Conservation (phyloP, 176 grass and related monocot genomes). For the Avena eriantha region DNA sequence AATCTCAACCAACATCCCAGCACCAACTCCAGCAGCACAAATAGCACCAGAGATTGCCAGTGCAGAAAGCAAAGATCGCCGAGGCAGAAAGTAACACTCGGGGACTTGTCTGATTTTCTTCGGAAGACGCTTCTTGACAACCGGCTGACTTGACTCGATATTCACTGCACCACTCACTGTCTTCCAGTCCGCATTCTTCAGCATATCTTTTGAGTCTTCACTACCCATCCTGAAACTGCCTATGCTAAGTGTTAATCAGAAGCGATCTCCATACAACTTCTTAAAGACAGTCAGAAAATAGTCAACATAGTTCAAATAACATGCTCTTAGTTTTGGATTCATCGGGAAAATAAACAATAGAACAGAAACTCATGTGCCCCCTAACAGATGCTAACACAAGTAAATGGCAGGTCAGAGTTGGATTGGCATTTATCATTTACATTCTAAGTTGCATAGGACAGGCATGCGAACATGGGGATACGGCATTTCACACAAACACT, state of each 20-base stretch:
- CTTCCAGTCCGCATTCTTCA: slow-evolving; percentile 78
- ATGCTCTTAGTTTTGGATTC: background rate
- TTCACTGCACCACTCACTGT: slow-evolving; percentile 53
- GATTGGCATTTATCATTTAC: background rate
- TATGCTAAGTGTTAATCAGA: slow-evolving; percentile 25
- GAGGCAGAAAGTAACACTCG: slow-evolving; percentile 85
- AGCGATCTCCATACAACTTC: background rate
- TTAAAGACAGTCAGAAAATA: background rate
- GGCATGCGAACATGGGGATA: background rate
- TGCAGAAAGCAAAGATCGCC: slow-evolving; percentile 60
- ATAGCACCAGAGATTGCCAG: slow-evolving; percentile 61
- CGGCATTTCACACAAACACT: background rate
- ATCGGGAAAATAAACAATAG: background rate
- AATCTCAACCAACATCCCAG: slow-evolving; percentile 82
- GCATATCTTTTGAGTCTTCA: slow-evolving; percentile 67
- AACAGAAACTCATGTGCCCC: background rate
- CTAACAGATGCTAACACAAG: background rate
- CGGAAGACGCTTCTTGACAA: slow-evolving; percentile 82
- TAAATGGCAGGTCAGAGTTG: background rate
- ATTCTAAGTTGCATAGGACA: background rate
- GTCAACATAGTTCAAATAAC: background rate
- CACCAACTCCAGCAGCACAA: slow-evolving; percentile 76
- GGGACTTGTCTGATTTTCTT: slow-evolving; percentile 97
- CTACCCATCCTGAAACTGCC: slow-evolving; percentile 48
- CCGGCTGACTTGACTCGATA: slow-evolving; percentile 48